Percentiles rank a stretch among this genome's conserved stretches.
Conservation (phyloP, 441 rosid species). For the Viola pubescens region DNA sequence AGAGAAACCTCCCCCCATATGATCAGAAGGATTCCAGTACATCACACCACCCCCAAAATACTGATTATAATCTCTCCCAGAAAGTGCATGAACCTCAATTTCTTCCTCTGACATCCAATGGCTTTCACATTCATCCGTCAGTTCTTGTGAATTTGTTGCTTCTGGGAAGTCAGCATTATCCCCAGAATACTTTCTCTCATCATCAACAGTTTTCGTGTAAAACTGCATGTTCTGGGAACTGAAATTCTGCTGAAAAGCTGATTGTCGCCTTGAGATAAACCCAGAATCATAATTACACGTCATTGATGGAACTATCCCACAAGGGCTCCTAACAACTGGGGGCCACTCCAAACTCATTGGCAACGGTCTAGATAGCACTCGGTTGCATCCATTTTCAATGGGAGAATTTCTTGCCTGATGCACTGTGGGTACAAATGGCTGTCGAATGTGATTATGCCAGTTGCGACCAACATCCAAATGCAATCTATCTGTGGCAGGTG, state of each 20-base stretch:
- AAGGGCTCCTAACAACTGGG: conserved; percentile 75
- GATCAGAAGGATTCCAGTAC: conserved; percentile 98
- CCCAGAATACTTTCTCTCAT: conserved; percentile 48
- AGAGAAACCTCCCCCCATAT: conserved; percentile 79
- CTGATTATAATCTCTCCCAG: conserved; percentile 88
- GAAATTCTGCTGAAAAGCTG: conserved; percentile 48
- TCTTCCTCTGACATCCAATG: conserved; percentile 96
- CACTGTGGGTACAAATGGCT: conserved; percentile 63
- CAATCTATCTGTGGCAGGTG: conserved; percentile 87
- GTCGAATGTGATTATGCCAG: conserved; percentile 72
- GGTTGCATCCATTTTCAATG: conserved; percentile 59
- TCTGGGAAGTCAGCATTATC: conserved; percentile 64
- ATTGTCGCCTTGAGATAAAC: conserved; percentile 45
- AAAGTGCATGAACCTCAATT: conserved; percentile 66
- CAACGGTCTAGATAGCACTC: conserved; percentile 58
- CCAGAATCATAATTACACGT: conserved; percentile 72
- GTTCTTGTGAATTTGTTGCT: conserved; percentile 41
- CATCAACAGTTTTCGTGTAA: conserved; percentile 31
- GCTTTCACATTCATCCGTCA: conserved; percentile 62
- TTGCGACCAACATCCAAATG: conserved; percentile 93
- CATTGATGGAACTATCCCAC: conserved; percentile 61
- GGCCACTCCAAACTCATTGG: conserved; percentile 98
- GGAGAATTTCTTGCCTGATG: conserved; percentile 73
- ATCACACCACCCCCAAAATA: conserved; percentile 97
- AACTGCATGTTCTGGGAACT: conserved; percentile 36